Base-by-base conservation (phyloP, 345 rosid genomes). In the Erysimum cheiranthoides region DNA sequence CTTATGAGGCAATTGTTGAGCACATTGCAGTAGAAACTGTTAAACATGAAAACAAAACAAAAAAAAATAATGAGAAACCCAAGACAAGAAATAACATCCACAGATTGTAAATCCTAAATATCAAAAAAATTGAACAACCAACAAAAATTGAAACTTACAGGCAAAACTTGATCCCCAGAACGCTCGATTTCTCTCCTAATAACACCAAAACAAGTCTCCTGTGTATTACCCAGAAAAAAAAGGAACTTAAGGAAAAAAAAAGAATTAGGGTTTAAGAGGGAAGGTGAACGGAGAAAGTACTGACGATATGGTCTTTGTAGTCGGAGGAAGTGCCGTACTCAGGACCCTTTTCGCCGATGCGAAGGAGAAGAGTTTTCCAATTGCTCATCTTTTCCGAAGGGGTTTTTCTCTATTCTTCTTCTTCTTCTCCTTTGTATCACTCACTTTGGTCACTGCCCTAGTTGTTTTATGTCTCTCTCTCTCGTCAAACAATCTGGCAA, bases 1-100 rank as follows among this genome's bases (percentile, higher is more conserved):
- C 86, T 93, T 92, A 85, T 92, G 98, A 78, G 99, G 98, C 86
- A 93, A 85, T 65, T 92, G 94, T 62, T 88, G 90, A 6, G 92
- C 91, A 64, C 98, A 95, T 52, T 88, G 89, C 57, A 93, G 81
- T 78, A 95, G 82, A 76, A 79, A 89, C 98, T 92, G 97, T 38
- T 57, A 69, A 50, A n/a, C 61, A 77, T 27, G 28, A 60, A 40
- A 58, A 61, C 3, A 61, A 75, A 46, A 3, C 8, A 65, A 28
- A 4, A 27, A 38, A 8, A 2, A 53, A 34, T 3, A 40, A 11
- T 42, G 13, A 73, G 28, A 49, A 21, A 49, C 27, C 17, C 8
- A 47, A 9, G 39, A 18, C 21, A 30, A 30, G 45, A 8, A 67
- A 21, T 28, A 38, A 28, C 17, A 18, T 57, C n/a, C 11, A 40